Base-by-base conservation (phyloP, 495 filamentous ascomycete genomes). In the Penicillium daleae region DNA sequence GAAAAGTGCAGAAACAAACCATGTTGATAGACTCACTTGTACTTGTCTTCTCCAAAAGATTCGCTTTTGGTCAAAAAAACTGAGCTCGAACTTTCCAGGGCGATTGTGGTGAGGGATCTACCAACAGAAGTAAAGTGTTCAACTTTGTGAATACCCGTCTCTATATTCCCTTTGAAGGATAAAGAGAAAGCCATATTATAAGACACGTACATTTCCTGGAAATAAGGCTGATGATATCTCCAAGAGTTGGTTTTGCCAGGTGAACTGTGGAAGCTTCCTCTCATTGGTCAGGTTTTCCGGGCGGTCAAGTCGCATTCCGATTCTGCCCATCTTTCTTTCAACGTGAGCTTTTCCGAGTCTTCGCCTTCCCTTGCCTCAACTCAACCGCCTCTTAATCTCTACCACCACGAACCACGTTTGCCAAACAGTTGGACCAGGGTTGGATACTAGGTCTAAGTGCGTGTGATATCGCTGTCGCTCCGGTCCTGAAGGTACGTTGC, bases 401-500 rank as follows among this genome's bases (percentile, higher is more conserved):
- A 50, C 22, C 24, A 29, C 24, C 51, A 35, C 32, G 26, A 15
- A 27, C 32, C 19, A n/a, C 17, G 2, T 37, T 15, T 35, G 39
- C 33, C n/a, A 8, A 8, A 42, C 37, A 40, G 19, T 56, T 35
- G 5, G 2, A 12, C 21, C 24, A 50, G 46, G 29, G 46, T 26
- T 24, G 26, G 46, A 26, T 50, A 29, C 9, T 50, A 27, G 26
- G 46, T 50, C 12, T 50, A 4, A 24, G 31, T 13, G 5, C n/a
- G 1, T 24, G 12, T 37, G 32, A 22, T 54, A 15, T 59, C 70
- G 69, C 57, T 74, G 74, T 74, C 70, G 66, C 74, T 72, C 70
- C 70, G 68, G 71, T 71, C 81, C 81, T 81, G 82, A 81, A 87
- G 85, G 85, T 87, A 87, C 85, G 85, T 87, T 74, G 73, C 67